These are phyloP conservation scores for Xerophyta viscosa DNA, from an alignment of 106 monocot species.

Conservation along the genomic window DNA sequence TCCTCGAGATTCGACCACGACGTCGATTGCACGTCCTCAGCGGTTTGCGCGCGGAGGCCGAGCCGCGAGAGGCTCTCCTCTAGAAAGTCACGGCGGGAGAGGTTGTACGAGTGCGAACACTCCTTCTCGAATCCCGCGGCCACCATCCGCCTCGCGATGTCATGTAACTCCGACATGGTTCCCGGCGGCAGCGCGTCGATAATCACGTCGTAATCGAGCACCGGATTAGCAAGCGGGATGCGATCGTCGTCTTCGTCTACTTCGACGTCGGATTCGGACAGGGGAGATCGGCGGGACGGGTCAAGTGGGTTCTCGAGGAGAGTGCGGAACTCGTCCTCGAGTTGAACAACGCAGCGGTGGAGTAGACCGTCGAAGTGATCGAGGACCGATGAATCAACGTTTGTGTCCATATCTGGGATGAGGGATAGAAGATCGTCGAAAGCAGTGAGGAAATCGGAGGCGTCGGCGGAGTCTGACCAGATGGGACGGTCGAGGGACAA, in stretches of 20 bases:
- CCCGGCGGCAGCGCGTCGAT: slow-evolving; percentile 63
- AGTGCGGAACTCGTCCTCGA: slow-evolving; percentile 73
- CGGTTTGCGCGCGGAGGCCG: slow-evolving; percentile 31
- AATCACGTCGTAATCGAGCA: slow-evolving; percentile 44
- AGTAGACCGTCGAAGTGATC: slow-evolving; percentile 65
- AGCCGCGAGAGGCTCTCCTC: slow-evolving; percentile 59
- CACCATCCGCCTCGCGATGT: slow-evolving; percentile 51
- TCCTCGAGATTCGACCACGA: slow-evolving; percentile 54
- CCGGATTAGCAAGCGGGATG: slow-evolving; percentile 52
- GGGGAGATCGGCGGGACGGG: slow-evolving; percentile 1
- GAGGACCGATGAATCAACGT: slow-evolving; percentile 11
- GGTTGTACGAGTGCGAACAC: slow-evolving; percentile 37
- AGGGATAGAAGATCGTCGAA: slow-evolving; percentile 55
- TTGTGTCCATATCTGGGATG: slow-evolving; percentile 16
- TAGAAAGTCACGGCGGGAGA: slow-evolving; percentile 43
- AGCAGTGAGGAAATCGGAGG: slow-evolving; percentile 55
- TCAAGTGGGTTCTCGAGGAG: slow-evolving; percentile 42
- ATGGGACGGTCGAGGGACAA: slow-evolving; percentile 41
- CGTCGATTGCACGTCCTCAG: slow-evolving; percentile 34
- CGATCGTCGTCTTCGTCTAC: slow-evolving; percentile 18
- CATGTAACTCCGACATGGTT: slow-evolving; percentile 42
- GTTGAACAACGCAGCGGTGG: slow-evolving; percentile 53
- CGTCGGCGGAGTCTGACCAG: slow-evolving; percentile 67
- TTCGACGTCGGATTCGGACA: slow-evolving; percentile 18
- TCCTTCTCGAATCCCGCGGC: slow-evolving; percentile 52